Evolutionary conservation across 2,329 filamentous ascomycete genomes (phyloP), one percentile per base, ranked within the genome.

Genomic region (Ophiocordyceps camponoti-saundersi): DNA sequence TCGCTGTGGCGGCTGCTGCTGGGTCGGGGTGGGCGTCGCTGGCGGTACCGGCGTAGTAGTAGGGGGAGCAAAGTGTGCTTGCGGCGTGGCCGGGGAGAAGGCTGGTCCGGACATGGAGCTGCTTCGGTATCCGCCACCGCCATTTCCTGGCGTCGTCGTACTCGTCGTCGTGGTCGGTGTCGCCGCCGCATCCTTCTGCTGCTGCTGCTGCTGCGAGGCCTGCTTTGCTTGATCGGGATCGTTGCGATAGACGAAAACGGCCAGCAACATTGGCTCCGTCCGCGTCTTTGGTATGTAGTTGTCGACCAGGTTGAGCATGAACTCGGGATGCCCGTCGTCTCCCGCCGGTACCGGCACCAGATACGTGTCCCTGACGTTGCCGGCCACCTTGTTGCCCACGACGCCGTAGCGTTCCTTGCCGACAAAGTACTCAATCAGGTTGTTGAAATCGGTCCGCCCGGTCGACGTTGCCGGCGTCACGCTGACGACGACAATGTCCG

Each of bases 361-460:
- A 61, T 96, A 96, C 1, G 89, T 85, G 59, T 96, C 90, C 49
- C 88, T 82, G 44, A 95, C 83, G 50, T 87, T 82, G 20, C 79
- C 75, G 29, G 80, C 66, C 1, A 76, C 75, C 60, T 85, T 83
- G 58, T 90, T 85, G 15, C 81, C 81, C 7, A 95, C 74, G 1
- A 96, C 90, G 20, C 88, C 90, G 60, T 94, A 98, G 32, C 88
- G 76, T 52, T 84, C 77, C 57, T 90, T 85, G 45, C 73, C 73
- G 41, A 79, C 70, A 59, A 98, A 96, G 65, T 98, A 96, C 46
- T 88, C 75, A 56, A 89, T 85, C n/a, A 96, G 70, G 18, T 75
- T 74, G 52, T 83, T 73, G 57, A 94, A 94, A 22, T 78, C 74
- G 7, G 70, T 63, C 29, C 70, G 69, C 2, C 79, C 75, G 1